These are phyloP conservation scores for Zygnema cylindricum DNA, from an alignment of 139 green algal genomes.

Conservation along the genomic window DNA sequence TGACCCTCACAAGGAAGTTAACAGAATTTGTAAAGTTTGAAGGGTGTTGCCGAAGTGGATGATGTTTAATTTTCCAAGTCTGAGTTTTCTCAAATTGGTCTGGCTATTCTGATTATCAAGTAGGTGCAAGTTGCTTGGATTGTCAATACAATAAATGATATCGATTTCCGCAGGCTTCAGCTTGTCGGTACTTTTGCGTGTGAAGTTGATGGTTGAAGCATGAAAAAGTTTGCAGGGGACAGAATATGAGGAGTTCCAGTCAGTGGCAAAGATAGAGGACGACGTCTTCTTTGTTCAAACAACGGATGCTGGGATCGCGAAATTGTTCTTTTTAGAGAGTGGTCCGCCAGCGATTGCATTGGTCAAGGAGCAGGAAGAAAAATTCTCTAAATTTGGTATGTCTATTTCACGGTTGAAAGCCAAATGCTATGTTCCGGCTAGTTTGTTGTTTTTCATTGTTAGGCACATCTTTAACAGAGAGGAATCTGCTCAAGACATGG, in stretches of 20 bases:
- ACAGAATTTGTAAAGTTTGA: no score
- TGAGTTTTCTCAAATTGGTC: neutral
- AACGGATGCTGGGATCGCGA: constrained; percentile 21
- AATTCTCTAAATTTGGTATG: constrained; percentile 27
- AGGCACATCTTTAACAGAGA: neutral
- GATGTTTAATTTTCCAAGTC: neutral
- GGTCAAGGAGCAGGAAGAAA: constrained; percentile 47
- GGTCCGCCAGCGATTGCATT: constrained; percentile 21
- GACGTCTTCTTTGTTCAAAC: constrained; percentile 29
- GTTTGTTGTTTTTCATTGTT: neutral
- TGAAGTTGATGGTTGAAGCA: neutral
- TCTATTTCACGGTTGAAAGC: neutral
- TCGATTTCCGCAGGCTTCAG: neutral
- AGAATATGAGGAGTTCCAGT: constrained; percentile 18
- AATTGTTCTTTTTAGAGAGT: neutral
- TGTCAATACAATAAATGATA: neutral
- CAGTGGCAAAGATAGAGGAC: constrained; percentile 5
- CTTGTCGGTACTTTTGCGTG: neutral
- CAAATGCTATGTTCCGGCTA: neutral
- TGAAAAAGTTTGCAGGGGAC: neutral
- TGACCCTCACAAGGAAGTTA: neutral
- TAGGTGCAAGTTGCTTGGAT: neutral
- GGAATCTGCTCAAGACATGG: neutral
- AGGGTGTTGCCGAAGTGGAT: no score
- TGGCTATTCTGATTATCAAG: neutral